Conservation (phyloP, 805 yeast species). For the Cyberlindnera meyerae region DNA sequence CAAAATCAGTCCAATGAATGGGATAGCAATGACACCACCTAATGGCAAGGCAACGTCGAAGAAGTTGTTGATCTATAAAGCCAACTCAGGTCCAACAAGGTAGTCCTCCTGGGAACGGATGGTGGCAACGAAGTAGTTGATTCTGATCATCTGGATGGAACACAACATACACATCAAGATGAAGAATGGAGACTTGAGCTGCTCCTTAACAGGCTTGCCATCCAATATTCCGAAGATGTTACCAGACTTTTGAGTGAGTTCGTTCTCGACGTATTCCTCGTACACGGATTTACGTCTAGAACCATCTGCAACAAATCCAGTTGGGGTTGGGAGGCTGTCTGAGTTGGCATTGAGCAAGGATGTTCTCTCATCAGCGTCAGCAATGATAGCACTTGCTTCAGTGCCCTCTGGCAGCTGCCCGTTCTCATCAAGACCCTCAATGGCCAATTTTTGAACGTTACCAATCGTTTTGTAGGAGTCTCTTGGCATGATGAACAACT, state of each 20-base stretch:
- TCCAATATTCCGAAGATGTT: slow-evolving; percentile 74
- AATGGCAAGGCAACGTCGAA: slow-evolving; percentile 85
- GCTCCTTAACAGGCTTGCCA: slow-evolving; percentile 45
- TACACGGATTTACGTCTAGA: slow-evolving; percentile 49
- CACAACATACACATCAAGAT: slow-evolving; percentile 72
- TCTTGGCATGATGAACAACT: slow-evolving; percentile 73
- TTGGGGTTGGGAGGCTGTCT: slow-evolving; percentile 8
- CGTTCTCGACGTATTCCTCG: slow-evolving; percentile 61
- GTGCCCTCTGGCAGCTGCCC: slow-evolving; percentile 44
- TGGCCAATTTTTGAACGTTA: slow-evolving; percentile 60
- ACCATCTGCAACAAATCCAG: slow-evolving; percentile 20
- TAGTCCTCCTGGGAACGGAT: slow-evolving; percentile 76
- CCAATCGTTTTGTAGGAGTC: slow-evolving; percentile 71
- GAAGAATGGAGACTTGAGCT: slow-evolving; percentile 64
- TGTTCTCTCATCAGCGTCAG: slow-evolving; percentile 37
- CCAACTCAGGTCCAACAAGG: slow-evolving; percentile 50
- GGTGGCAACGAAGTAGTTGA: slow-evolving; percentile 91
- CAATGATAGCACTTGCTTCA: slow-evolving; percentile 38
- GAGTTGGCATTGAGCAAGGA: slow-evolving; percentile 24
- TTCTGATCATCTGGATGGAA: slow-evolving; percentile 83
- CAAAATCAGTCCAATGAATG: slow-evolving; percentile 74
- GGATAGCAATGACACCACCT: slow-evolving; percentile 85
- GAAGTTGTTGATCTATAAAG: slow-evolving; percentile 58
- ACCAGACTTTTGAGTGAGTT: slow-evolving; percentile 47
- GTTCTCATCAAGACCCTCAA: slow-evolving; percentile 69